Evolutionary conservation across 2,329 filamentous ascomycete genomes (phyloP).

Genomic region (Paraphaeosphaeria minitans): DNA sequence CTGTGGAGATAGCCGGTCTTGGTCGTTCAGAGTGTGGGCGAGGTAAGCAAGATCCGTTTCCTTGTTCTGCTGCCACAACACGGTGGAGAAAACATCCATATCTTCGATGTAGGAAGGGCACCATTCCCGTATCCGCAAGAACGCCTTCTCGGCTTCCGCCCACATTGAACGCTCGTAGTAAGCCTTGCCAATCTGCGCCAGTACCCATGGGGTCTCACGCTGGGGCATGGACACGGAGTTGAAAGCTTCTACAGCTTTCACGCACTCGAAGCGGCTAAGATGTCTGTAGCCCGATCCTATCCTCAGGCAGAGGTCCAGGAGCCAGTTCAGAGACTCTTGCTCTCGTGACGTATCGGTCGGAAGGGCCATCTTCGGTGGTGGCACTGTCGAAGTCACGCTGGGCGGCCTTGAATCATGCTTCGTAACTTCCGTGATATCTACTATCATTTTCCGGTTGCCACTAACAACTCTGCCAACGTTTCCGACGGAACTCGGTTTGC

Average conservation of each 20-base stretch:
- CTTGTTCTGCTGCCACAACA: conserved; percentile 97
- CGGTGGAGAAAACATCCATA: conserved; percentile 97
- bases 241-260: conserved; percentile 77
- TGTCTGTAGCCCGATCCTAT: conserved; percentile 80
- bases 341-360: conserved; percentile 67
- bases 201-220: conserved; percentile 89
- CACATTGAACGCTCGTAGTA: conserved; percentile 91
- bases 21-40: conserved; percentile 85
- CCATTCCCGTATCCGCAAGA: conserved; percentile 76
- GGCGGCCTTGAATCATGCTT: conserved; percentile 59
- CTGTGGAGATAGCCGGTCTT: conserved; percentile 86
- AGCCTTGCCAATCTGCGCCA: conserved; percentile 87
- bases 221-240: conserved; percentile 72
- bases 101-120: conserved; percentile 85
- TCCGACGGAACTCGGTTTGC: conserved; percentile 64
- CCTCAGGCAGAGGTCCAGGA: conserved; percentile 81
- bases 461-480: conserved; percentile 86
- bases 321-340: conserved; percentile 75
- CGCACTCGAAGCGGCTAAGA: conserved; percentile 77
- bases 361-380: conserved; percentile 44
- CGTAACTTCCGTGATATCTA: conserved; percentile 72
- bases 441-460: conserved; percentile 78
- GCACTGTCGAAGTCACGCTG: conserved; percentile 38
- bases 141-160: conserved; percentile 83
- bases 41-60: conserved; percentile 91